Conservation (phyloP, 2,329 filamentous ascomycete genomes). For the Diaporthe caulivora region DNA sequence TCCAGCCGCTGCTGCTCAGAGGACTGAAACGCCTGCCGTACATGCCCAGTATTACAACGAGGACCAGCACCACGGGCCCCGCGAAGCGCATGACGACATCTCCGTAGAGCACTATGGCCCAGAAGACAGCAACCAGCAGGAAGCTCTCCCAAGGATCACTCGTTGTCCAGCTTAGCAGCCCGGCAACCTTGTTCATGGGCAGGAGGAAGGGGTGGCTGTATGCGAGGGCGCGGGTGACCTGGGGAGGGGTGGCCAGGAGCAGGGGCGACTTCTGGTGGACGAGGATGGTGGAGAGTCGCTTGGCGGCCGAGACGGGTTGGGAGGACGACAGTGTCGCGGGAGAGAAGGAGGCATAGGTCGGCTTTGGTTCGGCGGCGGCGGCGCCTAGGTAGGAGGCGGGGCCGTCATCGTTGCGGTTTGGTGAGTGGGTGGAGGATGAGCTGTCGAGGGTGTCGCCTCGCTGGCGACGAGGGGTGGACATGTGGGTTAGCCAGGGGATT, state of each 20-base stretch:
- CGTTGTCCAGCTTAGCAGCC: slow-evolving; percentile 92
- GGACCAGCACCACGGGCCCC: slow-evolving; percentile 85
- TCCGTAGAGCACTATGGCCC: slow-evolving; percentile 88
- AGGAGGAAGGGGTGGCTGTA: slow-evolving; percentile 96
- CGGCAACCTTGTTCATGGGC: slow-evolving; percentile 86
- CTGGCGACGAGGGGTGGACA: slow-evolving; percentile 39
- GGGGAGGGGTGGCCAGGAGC: slow-evolving; percentile 91
- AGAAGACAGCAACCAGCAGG: slow-evolving; percentile 85
- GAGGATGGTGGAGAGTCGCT: slow-evolving; percentile 89
- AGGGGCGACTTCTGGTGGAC: slow-evolving; percentile 97
- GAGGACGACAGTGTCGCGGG: slow-evolving; percentile 81
- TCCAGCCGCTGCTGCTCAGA: slow-evolving; percentile 85
- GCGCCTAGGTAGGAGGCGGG: slow-evolving; percentile 69
- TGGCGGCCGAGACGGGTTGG: slow-evolving; percentile 70
- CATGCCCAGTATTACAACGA: slow-evolving; percentile 88
- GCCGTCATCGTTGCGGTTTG: slow-evolving; percentile 61
- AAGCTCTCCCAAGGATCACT: slow-evolving; percentile 98
- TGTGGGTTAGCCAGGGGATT: slow-evolving; percentile 40
- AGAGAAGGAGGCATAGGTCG: slow-evolving; percentile 91
- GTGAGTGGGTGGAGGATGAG: slow-evolving; percentile 23
- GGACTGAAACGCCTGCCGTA: slow-evolving; percentile 91
- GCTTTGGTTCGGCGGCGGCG: slow-evolving; percentile 64
- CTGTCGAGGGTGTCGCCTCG: slow-evolving; percentile 38
- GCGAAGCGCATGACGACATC: slow-evolving; percentile 84
- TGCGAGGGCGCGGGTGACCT: slow-evolving; percentile 92